phyloP scores from a whole-genome alignment of 2,329 filamentous ascomycete genomes.

The Aspergillus pseudoterreus region DNA sequence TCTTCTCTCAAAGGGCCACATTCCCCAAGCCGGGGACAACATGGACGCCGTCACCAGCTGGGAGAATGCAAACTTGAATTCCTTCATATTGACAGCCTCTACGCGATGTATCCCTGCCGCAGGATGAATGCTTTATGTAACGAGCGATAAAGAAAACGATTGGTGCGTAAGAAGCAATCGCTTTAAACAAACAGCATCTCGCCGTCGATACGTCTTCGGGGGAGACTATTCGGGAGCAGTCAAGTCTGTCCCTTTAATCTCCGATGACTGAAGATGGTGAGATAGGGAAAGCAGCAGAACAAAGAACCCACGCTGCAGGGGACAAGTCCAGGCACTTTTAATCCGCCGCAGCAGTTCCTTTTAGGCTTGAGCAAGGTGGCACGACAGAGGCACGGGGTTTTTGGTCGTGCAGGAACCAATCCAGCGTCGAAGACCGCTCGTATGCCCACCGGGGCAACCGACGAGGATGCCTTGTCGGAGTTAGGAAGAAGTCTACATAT shows the following conservation, averaged over 20 bases:
- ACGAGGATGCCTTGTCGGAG: no score
- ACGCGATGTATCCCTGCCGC: constrained; percentile 27
- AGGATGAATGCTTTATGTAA: constrained; percentile 11
- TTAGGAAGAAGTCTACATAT: not conserved
- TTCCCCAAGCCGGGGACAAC: not conserved
- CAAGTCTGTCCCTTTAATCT: not conserved
- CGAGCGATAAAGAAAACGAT: constrained; percentile 8
- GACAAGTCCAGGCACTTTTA: not conserved
- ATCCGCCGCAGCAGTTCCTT: not conserved
- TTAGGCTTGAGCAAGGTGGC: not conserved
- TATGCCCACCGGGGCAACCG: no score
- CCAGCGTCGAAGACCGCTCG: not conserved
- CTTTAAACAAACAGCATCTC: not conserved
- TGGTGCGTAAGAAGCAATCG: not conserved
- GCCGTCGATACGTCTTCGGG: not conserved
- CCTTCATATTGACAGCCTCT: constrained; percentile 7
- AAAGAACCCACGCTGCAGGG: not conserved
- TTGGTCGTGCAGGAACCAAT: not conserved
- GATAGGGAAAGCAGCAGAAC: not conserved
- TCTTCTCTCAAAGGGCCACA: not conserved
- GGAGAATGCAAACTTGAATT: not conserved
- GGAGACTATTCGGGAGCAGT: not conserved
- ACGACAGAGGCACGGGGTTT: not conserved
- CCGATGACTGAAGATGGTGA: not conserved
- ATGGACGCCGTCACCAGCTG: not conserved